These are phyloP conservation scores for Aureobasidium subglaciale DNA, from an alignment of 2,329 filamentous ascomycete species.

Conservation along the genomic window DNA sequence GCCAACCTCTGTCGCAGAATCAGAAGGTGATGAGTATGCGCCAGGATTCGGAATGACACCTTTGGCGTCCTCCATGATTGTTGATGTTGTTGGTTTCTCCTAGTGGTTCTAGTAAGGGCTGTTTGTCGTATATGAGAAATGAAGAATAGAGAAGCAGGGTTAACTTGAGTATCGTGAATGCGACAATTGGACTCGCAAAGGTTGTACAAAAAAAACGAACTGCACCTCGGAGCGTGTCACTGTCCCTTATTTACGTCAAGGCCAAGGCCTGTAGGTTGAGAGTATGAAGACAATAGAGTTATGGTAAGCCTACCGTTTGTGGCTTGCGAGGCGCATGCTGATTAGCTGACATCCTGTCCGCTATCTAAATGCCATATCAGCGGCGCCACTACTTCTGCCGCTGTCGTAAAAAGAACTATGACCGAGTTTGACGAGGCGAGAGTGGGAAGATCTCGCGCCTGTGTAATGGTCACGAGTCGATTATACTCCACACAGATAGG, in stretches of 20 bases:
- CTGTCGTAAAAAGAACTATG: neutral
- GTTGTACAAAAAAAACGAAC: constrained; percentile 10
- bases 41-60: constrained; percentile 16
- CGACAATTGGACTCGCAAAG: neutral
- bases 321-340: neutral
- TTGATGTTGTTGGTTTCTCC: neutral
- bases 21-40: constrained; percentile 17
- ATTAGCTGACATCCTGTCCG: constrained; percentile 2
- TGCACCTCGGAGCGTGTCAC: neutral
- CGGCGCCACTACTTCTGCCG: neutral
- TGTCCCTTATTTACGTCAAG: constrained; percentile 12
- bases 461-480: neutral
- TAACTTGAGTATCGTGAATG: neutral
- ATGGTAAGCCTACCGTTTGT: neutral
- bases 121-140: neutral
- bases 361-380: neutral
- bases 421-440: neutral
- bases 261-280: neutral
- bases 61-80: constrained; percentile 21
- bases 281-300: constrained; percentile 3
- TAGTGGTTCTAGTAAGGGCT: neutral
- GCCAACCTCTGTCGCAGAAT: constrained; percentile 16
- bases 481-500: neutral
- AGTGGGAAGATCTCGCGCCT: neutral
- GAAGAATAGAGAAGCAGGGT: neutral